phyloP scores from a whole-genome alignment of 805 yeast species.

The Candida fluviatilis region DNA sequence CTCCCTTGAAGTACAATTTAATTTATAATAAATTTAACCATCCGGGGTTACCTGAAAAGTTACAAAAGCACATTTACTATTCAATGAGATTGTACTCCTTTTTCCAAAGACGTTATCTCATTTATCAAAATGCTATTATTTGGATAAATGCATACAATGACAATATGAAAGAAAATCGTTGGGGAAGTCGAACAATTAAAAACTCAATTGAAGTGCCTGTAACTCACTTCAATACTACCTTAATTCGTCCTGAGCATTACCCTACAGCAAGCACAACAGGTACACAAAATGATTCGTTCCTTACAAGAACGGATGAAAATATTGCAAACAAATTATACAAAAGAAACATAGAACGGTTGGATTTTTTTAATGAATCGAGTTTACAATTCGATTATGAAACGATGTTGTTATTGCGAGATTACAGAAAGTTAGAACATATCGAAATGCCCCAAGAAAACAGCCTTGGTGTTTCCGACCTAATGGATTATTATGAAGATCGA shows the following conservation, averaged over 20 bases:
- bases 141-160: constrained; percentile 15
- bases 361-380: constrained; percentile 16
- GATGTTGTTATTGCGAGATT: constrained; percentile 21
- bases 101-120: constrained; percentile 15
- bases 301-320: constrained; percentile 19
- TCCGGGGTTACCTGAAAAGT: constrained; percentile 10
- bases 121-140: constrained; percentile 13
- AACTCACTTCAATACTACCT: constrained; percentile 15
- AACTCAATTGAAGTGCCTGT: constrained; percentile 22
- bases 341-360: constrained; percentile 22
- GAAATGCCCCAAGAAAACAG: constrained; percentile 2
- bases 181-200: constrained; percentile 11
- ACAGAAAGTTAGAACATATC: constrained; percentile 15
- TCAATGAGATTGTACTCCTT: constrained; percentile 20
- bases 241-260: constrained; percentile 22
- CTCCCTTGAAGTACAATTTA: constrained; percentile 6
- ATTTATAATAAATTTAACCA: constrained; percentile 5
- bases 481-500: constrained; percentile 16
- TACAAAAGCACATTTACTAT: constrained; percentile 23
- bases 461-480: constrained; percentile 12
- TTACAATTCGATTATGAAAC: constrained; percentile 23
- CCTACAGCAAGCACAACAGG: constrained; percentile 9
- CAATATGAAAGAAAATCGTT: constrained; percentile 10
- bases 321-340: constrained; percentile 18
- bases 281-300: constrained; percentile 6